These are phyloP conservation scores for Alternaria rosae DNA, from an alignment of 2,329 filamentous ascomycete species.

Conservation along the genomic window DNA sequence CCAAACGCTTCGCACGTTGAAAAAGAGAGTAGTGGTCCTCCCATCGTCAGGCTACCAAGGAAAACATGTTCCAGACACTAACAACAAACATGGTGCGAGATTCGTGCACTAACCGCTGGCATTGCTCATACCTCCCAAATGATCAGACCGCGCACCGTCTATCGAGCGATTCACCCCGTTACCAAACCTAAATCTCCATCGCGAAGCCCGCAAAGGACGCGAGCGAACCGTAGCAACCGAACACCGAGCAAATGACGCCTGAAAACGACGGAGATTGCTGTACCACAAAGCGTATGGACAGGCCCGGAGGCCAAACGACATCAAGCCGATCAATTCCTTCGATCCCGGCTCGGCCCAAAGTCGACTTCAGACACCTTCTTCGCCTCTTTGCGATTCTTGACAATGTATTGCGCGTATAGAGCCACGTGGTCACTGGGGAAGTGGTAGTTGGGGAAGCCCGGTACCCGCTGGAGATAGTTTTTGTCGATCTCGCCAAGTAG, in stretches of 20 bases:
- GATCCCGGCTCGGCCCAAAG: conserved; percentile 46
- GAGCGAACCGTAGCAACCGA: conserved; percentile 36
- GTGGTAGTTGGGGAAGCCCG: conserved; percentile 92
- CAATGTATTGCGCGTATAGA: conserved; percentile 85
- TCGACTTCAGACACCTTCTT: conserved; percentile 57
- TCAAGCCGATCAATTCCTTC: conserved; percentile 30
- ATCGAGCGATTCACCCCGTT: conserved; percentile 29
- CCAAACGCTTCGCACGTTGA: conserved; percentile 30
- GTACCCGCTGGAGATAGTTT: conserved; percentile 83
- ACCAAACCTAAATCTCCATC: conserved; percentile 35
- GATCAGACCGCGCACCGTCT: conserved; percentile 29
- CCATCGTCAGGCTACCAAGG: conserved; percentile 14
- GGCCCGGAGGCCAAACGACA: conserved; percentile 14
- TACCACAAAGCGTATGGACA: conserved; percentile 42
- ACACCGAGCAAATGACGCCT: conserved; percentile 47
- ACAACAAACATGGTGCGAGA: conserved; percentile 45
- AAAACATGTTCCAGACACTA: conserved; percentile 31
- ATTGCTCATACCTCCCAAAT: conserved; percentile 31
- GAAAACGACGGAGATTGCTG: conserved; percentile 37
- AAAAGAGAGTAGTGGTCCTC: conserved; percentile 32
- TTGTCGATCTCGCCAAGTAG: conserved; percentile 86
- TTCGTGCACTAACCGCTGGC: conserved; percentile 39
- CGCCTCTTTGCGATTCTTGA: conserved; percentile 81
- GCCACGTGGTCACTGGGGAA: conserved; percentile 94
- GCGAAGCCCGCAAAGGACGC: conserved; percentile 32